Evolutionary conservation across 495 filamentous ascomycete species (phyloP).

Genomic region (Penicillium silybi): DNA sequence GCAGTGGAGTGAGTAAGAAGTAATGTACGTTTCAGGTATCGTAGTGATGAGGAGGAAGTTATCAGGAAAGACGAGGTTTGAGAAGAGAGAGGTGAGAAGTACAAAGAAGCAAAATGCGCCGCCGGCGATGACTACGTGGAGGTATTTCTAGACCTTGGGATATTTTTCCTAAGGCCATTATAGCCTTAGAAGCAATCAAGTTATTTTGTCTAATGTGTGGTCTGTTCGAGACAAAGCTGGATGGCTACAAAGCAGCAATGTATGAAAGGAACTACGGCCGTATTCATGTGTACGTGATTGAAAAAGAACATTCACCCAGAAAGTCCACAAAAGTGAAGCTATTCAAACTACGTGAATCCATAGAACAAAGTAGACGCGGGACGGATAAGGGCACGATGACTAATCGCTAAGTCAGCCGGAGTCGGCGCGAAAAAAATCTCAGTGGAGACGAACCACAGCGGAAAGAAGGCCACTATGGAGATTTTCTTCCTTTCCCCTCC

Average conservation of each 20-base stretch:
- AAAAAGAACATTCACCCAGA: not conserved
- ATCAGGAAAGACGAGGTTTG: not conserved
- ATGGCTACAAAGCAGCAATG: not conserved
- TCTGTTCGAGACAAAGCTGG: not conserved
- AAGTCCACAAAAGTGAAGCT: not conserved
- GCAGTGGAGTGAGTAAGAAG: not conserved
- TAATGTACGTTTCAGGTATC: not conserved
- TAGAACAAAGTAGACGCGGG: not conserved
- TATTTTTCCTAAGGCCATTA: not conserved
- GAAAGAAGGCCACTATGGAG: slow-evolving; percentile 10
- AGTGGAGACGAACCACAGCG: slow-evolving; percentile 17
- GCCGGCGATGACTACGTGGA: not conserved
- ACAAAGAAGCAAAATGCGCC: not conserved
- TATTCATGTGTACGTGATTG: not conserved
- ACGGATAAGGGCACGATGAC: not conserved
- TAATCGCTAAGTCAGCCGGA: slow-evolving; percentile 5
- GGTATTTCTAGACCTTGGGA: not conserved
- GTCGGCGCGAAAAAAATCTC: slow-evolving; percentile 16
- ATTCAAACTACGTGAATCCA: not conserved
- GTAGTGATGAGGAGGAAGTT: no score
- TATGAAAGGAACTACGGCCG: not conserved
- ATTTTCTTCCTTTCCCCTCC: slow-evolving; percentile 15
- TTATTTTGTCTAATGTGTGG: not conserved
- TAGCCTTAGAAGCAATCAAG: not conserved
- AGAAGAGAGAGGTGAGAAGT: not conserved